Base-by-base conservation (phyloP, 495 filamentous ascomycete species). In the Hyaloscypha variabilis region DNA sequence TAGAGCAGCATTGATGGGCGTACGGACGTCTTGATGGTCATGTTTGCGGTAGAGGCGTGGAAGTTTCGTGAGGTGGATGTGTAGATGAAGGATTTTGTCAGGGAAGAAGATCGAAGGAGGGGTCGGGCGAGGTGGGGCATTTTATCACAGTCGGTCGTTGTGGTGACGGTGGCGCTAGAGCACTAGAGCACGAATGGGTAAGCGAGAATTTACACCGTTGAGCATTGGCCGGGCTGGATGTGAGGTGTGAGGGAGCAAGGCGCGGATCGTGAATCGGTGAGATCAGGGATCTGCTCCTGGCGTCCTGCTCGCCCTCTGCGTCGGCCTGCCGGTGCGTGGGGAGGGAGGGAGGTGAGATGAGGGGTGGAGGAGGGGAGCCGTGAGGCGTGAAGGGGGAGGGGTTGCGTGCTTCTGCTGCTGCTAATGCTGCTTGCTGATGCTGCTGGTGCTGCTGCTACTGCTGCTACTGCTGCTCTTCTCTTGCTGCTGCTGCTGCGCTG, bases 11-110 rank as follows among this genome's bases (percentile, higher is more conserved):
- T 54, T 58, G 30, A 28, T 51, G 31, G 23, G 26, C 31, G 14
- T 46, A 58, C 69, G 61, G 36, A 70, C 69, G 77, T 81, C 76
- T 89, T 83, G 78, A 86, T 81, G 66, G 81, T 75, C 90, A 92
- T 92, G 75, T 77, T 83, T 76, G 83, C 76, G 71, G 85, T 71
- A 67, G 88, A 83, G 73, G 87, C 78, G 72, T 84, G 83, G 77
- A 91, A 92, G 24, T 60, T 29, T 73, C 68, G 60, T 58, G 67
- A 62, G 66, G 66, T 60, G 58, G 62, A 66, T 60, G 67, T 66
- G 34, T 61, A 66, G 53, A 65, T 53, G 36, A 62, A 51, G 25
- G 63, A 68, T 30, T 50, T 24, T 62, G 30, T 21, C 30, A 53
- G 42, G 46, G 50, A 34, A 52, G 55, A 64, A 25, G 53, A 23